Evolutionary conservation across 1,284 basidiomycete species (phyloP), one percentile per base, ranked within the genome.

Genomic region (Pseudozyma sp.): DNA sequence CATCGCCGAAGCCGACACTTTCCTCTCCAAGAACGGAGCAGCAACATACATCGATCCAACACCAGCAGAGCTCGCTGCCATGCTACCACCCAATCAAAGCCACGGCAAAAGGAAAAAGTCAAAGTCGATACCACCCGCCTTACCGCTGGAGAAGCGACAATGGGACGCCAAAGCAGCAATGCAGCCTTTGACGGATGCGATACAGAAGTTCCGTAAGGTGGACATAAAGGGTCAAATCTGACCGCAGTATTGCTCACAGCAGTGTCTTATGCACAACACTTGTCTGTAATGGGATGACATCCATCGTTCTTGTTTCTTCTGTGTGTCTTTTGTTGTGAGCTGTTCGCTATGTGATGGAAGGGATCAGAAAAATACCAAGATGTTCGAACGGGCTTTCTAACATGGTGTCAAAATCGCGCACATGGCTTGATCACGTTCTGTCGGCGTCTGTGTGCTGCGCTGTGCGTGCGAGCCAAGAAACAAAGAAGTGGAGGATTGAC

Each of bases 11-110:
- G 88, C 91, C 10, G 88, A 90, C 80, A 86, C 88, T 54, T 98
- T 97, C 85, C 87, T 99, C 31, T 84, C 86, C 64, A 86, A 89
- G 55, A 92, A 95, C 85, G 87, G 89, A 47, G 91, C 91, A 6
- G 90, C 89, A 21, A 86, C 88, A 67, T 97, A 92, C 87, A 88
- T 88, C 55, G 80, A 83, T 39, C 70, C 80, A 44, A 78, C 76
- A 21, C 73, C 76, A 1, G 71, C 75, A 5, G 72, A 82, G 35
- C 19, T 78, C 21, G 75, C 68, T 1, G 67, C 75, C 12, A 19
- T 64, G 21, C 16, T 59, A 14, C 55, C 55, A 31, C 52, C 43
- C 12, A 9, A 40, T 12, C 58, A 21, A 18, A 25, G 34, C 35
- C 55, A 48, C 48, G 59, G 58, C 16, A 68, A 67, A 57, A 67